Base-by-base conservation (phyloP, 345 rosid species). In the Toxicodendron radicans region DNA sequence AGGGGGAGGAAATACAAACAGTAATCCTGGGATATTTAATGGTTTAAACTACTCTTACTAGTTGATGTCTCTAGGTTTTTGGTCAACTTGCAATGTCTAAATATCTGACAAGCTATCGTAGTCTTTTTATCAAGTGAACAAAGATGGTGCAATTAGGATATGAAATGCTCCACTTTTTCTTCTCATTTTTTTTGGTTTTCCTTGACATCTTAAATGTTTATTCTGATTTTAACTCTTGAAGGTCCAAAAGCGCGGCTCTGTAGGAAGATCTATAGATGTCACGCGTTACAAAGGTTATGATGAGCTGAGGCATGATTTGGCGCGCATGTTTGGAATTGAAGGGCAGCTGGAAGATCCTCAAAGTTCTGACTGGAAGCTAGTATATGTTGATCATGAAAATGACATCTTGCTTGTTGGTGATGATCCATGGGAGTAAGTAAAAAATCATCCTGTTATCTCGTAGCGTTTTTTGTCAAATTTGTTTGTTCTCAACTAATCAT, bases 181-280 rank as follows among this genome's bases (percentile, higher is more conserved):
- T 13, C 54, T n/a, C n/a, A n/a, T 46, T 5, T 21, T 0, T 54
- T 13, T 10, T 63, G 23, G 10, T 21, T 17, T 33, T 63, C 35
- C 10, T 8, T 13, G 18, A 33, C n/a, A 8, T 62, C 51, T 62
- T 49, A 33, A 41, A 52, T 63, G 32, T 12, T 41, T 45, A 59
- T 58, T 4, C 45, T 12, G 9, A 9, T 74, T 32, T 74, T 20
- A 77, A 45, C 52, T 52, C 35, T n/a, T 85, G 81, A 70, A 95
- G 99, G 96, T 93, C 80, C 97, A 93, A 88, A 95, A 93, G 87
- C 96, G 97, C 30, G 98, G 99, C 17, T 88, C 98, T 30, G 98
- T 91, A 0, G 98, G 99, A 79, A 90, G 99, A 85, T 95, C 97
- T 49, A 91, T 95, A 46, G 99, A 95, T 73, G 91, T 95, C 46